Percentiles rank a stretch among this genome's conserved stretches.
Evolutionary conservation across 345 rosid species (phyloP).

Genomic region (Cardamine resedifolia): DNA sequence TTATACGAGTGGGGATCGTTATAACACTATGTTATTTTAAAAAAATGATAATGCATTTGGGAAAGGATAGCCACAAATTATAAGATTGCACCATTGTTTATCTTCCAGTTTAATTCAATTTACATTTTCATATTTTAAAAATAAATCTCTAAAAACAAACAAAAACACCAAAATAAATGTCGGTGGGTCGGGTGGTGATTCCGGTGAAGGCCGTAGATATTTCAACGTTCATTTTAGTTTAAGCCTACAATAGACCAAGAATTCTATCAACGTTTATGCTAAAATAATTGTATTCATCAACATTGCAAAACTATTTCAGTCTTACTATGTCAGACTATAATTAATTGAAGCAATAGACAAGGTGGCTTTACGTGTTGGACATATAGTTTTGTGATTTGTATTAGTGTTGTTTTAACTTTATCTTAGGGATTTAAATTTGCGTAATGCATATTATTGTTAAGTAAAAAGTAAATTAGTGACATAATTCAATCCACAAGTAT

Average conservation of each 20-base stretch:
- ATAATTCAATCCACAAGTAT: neutral
- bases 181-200: slow-evolving; percentile 2
- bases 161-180: slow-evolving; percentile 2
- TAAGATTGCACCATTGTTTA: neutral
- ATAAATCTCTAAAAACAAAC: neutral
- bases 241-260: slow-evolving; percentile 6
- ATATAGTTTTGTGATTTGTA: neutral
- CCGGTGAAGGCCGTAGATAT: neutral
- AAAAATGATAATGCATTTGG: too few species aligned
- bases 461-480: neutral
- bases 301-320: neutral
- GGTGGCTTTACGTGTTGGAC: neutral
- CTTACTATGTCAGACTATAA: neutral
- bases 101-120: neutral
- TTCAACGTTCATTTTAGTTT: slow-evolving; percentile 12
- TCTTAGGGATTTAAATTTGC: too few species aligned
- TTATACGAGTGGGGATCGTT: neutral
- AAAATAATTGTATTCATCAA: slow-evolving; percentile 15
- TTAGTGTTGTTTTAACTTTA: neutral
- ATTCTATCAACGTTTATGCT: neutral
- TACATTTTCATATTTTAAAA: neutral
- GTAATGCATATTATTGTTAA: too few species aligned
- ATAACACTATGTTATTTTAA: neutral
- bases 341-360: neutral
- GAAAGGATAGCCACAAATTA: too few species aligned